Base-by-base conservation (phyloP, 805 yeast species). In the Candida easanensis region DNA sequence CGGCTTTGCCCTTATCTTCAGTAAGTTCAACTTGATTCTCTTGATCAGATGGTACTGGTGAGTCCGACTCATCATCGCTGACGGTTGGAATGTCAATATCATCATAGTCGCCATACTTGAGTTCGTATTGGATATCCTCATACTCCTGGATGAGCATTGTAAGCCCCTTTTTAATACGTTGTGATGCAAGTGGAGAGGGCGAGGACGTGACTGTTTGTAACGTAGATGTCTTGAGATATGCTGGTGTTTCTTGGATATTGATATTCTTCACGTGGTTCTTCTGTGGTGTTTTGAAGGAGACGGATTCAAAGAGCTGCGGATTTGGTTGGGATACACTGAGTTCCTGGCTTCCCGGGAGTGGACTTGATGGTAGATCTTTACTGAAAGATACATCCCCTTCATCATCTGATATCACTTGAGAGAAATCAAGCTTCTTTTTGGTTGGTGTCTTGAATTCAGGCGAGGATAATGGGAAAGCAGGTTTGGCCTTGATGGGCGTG, bases 121-220 rank as follows among this genome's bases (percentile, higher is more conserved):
- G 20, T 15, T 56, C 65, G 25, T 57, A 56, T 34, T 60, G 51
- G 13, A 77, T 58, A 36, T 62, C 67, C 28, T 64, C 58, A 14
- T 70, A 65, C 43, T 77, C 84, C 33, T 69, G 64, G 49, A 71
- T 73, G 31, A 80, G 61, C 27, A 73, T 73, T 4, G 74, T 66
- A 9, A 80, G 46, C 3, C 70, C 59, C 36, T 69, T 62, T 4
- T 56, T 54, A 5, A 53, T 52, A 47, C 52, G 47, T 33, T 51
- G 57, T 2, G 57, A 49, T 3, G 58, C 58, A 17, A 60, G 39
- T 13, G 66, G 66, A 3, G 67, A 63, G 4, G 61, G 60, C 1
- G 60, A 55, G 11, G 52, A 39, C 3, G 56, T 33, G 13, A 41
- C 26, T 4, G 27, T 25, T 21, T 39, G 40, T 4, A 27, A 16